Percentiles rank a stretch among this genome's conserved stretches.
Evolutionary conservation across 2,329 filamentous ascomycete genomes (phyloP).

Genomic region (Exophiala sp.): DNA sequence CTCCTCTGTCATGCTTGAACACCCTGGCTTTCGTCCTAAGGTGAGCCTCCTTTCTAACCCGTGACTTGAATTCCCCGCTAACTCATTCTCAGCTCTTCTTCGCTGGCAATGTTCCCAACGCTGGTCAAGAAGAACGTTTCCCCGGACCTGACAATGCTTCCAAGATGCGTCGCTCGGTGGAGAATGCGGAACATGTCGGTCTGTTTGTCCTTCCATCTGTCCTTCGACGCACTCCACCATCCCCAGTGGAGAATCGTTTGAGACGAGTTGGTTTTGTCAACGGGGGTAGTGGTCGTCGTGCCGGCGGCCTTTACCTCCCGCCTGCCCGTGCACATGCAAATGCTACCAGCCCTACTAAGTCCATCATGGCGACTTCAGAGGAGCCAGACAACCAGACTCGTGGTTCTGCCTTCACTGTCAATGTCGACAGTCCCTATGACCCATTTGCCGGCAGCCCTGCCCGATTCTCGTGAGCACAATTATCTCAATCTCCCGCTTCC

Average conservation of each 20-base stretch:
- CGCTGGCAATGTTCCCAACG: constrained; percentile 46
- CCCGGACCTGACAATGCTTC: constrained; percentile 75
- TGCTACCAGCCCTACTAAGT: background rate
- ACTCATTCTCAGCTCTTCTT: constrained; percentile 46
- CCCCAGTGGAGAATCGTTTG: background rate
- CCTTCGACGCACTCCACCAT: background rate
- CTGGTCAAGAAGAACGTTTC: constrained; percentile 68
- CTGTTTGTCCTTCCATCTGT: constrained; percentile 35
- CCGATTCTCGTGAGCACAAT: constrained; percentile 21
- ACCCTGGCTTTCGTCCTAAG: constrained; percentile 75
- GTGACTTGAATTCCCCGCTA: constrained; percentile 8
- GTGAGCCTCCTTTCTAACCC: constrained; percentile 40
- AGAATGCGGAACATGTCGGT: constrained; percentile 82
- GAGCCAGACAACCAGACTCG: background rate
- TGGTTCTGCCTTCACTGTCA: constrained; percentile 5
- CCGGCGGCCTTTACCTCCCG: constrained; percentile 15
- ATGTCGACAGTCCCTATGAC: constrained; percentile 18
- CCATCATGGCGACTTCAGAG: constrained; percentile 1
- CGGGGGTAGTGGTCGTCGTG: constrained; percentile 1
- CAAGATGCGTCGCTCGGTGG: constrained; percentile 80
- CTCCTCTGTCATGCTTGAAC: constrained; percentile 89
- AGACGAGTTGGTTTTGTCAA: constrained; percentile 5
- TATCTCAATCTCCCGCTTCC: constrained; percentile 5
- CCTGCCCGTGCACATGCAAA: constrained; percentile 15
- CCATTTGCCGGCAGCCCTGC: constrained; percentile 18